Conservation (phyloP, 2,329 filamentous ascomycete species). For the Aspergillus tanneri region DNA sequence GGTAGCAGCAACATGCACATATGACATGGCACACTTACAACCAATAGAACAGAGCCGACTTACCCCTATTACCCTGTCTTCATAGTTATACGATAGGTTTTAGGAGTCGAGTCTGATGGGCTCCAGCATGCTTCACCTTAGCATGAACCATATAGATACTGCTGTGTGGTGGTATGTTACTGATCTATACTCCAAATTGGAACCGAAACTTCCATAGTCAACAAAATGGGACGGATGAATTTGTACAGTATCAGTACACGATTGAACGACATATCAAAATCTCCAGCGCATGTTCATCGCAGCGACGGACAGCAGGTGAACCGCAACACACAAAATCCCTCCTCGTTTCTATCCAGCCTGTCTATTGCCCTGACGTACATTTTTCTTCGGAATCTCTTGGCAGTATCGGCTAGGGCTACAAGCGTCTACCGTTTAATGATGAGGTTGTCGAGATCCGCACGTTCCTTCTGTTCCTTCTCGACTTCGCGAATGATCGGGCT, state of each 20-base stretch:
- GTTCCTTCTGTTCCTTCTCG: slow-evolving; percentile 65
- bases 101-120: neutral
- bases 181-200: too few species aligned
- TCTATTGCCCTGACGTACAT: slow-evolving; percentile 18
- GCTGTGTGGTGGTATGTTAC: too few species aligned
- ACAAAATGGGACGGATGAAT: slow-evolving; percentile 35
- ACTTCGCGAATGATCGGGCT: slow-evolving; percentile 67
- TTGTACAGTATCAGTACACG: slow-evolving; percentile 45
- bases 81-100: neutral
- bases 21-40: neutral
- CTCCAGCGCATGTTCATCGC: slow-evolving; percentile 25
- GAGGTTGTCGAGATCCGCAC: slow-evolving; percentile 67
- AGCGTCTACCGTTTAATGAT: slow-evolving; percentile 52
- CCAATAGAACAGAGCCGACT: too few species aligned
- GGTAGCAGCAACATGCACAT: neutral
- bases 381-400: slow-evolving; percentile 23
- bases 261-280: slow-evolving; percentile 23
- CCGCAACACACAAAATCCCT: slow-evolving; percentile 23
- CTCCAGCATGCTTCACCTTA: neutral
- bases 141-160: neutral
- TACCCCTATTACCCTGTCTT: too few species aligned
- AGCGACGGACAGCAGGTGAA: slow-evolving; percentile 13
- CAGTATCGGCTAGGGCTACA: slow-evolving; percentile 18
- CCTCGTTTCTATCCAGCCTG: slow-evolving; percentile 20
- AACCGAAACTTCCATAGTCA: too few species aligned